Percentiles rank a stretch among this genome's conserved stretches.
phyloP scores from a whole-genome alignment of 176 grass and related monocot genomes.

The Puccinellia tenuiflora region DNA sequence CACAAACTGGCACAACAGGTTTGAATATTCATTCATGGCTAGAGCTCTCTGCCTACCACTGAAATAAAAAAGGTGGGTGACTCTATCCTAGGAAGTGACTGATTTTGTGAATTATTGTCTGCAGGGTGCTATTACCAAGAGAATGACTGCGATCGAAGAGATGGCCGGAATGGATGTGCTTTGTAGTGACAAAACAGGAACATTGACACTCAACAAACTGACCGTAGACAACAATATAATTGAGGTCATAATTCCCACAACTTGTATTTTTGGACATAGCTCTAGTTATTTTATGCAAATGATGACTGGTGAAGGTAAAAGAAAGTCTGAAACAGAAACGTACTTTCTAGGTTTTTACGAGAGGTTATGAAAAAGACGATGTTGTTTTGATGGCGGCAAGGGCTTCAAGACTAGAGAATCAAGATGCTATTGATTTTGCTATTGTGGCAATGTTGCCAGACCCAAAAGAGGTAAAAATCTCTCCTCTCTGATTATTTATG shows the following conservation, averaged over 20 bases:
- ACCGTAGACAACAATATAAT: constrained; percentile 61
- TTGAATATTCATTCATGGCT: constrained; percentile 1
- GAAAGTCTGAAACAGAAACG: neutral
- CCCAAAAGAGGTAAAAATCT: constrained; percentile 54
- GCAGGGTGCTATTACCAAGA: constrained; percentile 76
- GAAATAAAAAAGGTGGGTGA: neutral
- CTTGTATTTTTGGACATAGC: constrained; percentile 15
- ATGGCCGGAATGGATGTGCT: constrained; percentile 83
- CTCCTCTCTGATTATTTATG: neutral
- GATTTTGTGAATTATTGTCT: neutral
- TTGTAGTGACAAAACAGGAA: constrained; percentile 79
- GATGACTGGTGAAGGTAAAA: too few species aligned
- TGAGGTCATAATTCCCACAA: constrained; percentile 44
- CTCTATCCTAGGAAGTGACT: constrained; percentile 16
- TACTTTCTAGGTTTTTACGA: constrained; percentile 39
- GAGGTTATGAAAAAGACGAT: constrained; percentile 44
- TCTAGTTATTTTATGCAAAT: neutral
- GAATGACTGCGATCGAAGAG: constrained; percentile 82
- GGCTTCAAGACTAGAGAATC: constrained; percentile 66
- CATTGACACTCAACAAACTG: constrained; percentile 68
- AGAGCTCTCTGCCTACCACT: neutral
- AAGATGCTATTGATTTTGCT: constrained; percentile 79
- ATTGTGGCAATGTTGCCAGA: constrained; percentile 65
- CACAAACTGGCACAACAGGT: constrained; percentile 60
- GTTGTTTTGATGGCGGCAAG: constrained; percentile 69